A percentile compares a stretch with the other conserved stretches of the same genome.
Conservation (phyloP, 1,139 yeast species). For the Candida dubliniensis region DNA sequence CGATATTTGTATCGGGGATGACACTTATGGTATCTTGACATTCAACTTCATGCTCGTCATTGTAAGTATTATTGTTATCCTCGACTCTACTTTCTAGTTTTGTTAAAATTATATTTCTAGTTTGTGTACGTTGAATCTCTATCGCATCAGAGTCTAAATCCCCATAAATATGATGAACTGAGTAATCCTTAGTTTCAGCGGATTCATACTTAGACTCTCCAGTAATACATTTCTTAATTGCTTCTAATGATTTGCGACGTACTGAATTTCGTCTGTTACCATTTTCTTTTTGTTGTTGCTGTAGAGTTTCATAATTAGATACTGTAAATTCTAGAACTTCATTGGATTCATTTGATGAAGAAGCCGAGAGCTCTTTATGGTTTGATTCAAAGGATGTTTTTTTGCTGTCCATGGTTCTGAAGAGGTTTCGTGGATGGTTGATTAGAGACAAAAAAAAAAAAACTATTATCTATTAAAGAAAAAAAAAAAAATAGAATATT, state of each 20-base stretch:
- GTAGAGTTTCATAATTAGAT: constrained; percentile 11
- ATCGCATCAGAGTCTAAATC: constrained; percentile 32
- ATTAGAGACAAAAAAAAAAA: too few species aligned
- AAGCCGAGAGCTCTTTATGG: constrained; percentile 13
- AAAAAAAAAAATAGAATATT: neutral
- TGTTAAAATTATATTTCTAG: constrained; percentile 39
- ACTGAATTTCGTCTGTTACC: constrained; percentile 13
- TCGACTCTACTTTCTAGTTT: constrained; percentile 29
- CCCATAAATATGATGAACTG: constrained; percentile 38
- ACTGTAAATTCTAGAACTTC: constrained; percentile 20
- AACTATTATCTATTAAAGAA: neutral
- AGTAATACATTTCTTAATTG: constrained; percentile 13
- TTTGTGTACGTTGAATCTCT: constrained; percentile 34
- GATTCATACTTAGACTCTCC: constrained; percentile 10
- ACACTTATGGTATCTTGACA: constrained; percentile 13
- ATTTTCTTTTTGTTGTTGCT: constrained; percentile 12
- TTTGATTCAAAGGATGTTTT: constrained; percentile 11
- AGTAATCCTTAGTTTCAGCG: constrained; percentile 16
- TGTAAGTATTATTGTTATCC: constrained; percentile 9
- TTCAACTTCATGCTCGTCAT: too few species aligned
- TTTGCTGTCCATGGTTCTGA: constrained; percentile 5
- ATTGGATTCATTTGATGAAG: constrained; percentile 6
- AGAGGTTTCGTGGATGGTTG: too few species aligned
- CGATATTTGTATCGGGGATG: constrained; percentile 24
- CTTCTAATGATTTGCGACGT: constrained; percentile 16